These are phyloP conservation scores for Neonectria magnoliae DNA, from an alignment of 2,329 filamentous ascomycete species.

Conservation along the genomic window DNA sequence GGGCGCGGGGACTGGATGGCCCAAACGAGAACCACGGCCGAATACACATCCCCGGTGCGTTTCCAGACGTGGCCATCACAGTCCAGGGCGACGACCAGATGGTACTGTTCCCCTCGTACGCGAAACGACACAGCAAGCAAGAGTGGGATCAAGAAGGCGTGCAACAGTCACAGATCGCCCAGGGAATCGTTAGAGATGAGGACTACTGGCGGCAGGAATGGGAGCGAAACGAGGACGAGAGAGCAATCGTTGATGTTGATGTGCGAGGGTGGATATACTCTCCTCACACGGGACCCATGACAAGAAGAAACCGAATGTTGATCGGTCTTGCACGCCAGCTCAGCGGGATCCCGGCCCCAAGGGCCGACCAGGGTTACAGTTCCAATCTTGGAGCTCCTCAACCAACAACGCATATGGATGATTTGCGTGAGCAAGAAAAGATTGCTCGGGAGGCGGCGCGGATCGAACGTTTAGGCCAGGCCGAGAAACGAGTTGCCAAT, in stretches of 20 bases:
- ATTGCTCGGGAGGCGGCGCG: conserved; percentile 80
- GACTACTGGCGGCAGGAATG: conserved; percentile 83
- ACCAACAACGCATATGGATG: conserved; percentile 51
- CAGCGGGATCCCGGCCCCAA: conserved; percentile 83
- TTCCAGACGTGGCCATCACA: conserved; percentile 85
- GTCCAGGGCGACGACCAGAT: conserved; percentile 88
- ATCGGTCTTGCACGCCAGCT: conserved; percentile 88
- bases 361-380: conserved; percentile 48
- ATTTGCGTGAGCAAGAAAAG: conserved; percentile 67
- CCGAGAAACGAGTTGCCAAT: conserved; percentile 75
- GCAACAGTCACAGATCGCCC: conserved; percentile 44
- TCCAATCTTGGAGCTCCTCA: conserved; percentile 33
- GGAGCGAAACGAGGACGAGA: conserved; percentile 82
- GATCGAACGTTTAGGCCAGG: conserved; percentile 77
- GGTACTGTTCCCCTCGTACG: conserved; percentile 95
- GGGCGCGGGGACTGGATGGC: conserved; percentile 47
- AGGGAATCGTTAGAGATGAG: conserved; percentile 64
- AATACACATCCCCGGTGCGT: conserved; percentile 74
- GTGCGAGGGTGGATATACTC: conserved; percentile 95
- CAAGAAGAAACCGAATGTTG: conserved; percentile 84
- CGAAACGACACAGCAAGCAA: conserved; percentile 72
- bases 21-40: conserved; percentile 44
- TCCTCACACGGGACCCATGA: conserved; percentile 86
- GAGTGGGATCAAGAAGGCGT: conserved; percentile 47
- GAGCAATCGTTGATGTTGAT: conserved; percentile 91